These are phyloP conservation scores for Singerocomus rubriflavus DNA, from an alignment of 1,284 basidiomycete genomes.

Conservation along the genomic window DNA sequence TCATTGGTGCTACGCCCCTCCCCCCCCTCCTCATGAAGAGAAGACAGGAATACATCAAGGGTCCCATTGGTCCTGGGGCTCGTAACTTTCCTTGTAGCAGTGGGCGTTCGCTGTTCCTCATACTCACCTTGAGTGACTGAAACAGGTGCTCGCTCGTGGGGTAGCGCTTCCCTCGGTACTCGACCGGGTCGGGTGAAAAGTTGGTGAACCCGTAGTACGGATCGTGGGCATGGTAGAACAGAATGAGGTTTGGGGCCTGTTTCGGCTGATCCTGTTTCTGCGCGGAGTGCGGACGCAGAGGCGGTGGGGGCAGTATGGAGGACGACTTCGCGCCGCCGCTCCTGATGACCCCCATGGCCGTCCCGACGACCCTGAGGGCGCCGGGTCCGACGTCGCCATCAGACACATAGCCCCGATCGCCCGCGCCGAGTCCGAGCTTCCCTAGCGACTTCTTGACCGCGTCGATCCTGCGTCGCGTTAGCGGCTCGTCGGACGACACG, in stretches of 20 bases:
- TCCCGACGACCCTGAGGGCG: constrained; percentile 29
- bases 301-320: constrained; percentile 1
- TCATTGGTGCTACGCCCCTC: constrained; percentile 9
- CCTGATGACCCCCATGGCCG: constrained; percentile 22
- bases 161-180: constrained; percentile 35
- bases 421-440: constrained; percentile 18
- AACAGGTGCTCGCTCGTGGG: constrained; percentile 43
- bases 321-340: constrained; percentile 8
- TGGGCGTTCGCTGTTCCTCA: neutral
- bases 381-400: constrained; percentile 22
- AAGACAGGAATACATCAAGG: neutral
- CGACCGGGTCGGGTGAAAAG: constrained; percentile 38
- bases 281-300: constrained; percentile 22
- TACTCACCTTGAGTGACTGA: constrained; percentile 39
- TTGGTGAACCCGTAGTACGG: constrained; percentile 41
- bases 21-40: neutral
- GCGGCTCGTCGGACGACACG: constrained; percentile 27
- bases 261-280: constrained; percentile 6
- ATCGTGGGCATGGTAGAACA: constrained; percentile 33
- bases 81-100: neutral
- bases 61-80: neutral
- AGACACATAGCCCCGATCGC: constrained; percentile 31
- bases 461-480: constrained; percentile 28
- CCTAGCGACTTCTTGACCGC: constrained; percentile 30
- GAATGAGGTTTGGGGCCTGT: constrained; percentile 20